phyloP scores from a whole-genome alignment of 2,329 filamentous ascomycete genomes.

The Colletotrichum sp. region DNA sequence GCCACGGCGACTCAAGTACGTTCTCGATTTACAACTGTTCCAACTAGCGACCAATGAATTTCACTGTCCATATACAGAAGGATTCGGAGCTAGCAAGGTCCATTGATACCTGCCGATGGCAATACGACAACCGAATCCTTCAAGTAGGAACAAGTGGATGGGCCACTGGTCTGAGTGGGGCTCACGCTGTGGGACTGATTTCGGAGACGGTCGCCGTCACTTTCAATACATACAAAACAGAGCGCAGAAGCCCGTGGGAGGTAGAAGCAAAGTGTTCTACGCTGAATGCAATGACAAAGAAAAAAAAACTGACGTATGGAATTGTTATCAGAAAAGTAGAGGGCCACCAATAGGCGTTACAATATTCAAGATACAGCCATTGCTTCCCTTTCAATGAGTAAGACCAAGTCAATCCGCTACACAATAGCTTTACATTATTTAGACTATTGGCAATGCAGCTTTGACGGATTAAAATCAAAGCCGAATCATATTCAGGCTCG shows the following conservation, averaged over 20 bases:
- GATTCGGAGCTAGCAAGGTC: neutral
- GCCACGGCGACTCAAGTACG: neutral
- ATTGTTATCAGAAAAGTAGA: neutral
- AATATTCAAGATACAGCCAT: neutral
- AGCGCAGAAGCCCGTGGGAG: neutral
- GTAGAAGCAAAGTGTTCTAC: neutral
- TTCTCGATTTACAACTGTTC: neutral
- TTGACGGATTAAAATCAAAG: neutral
- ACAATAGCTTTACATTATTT: no score
- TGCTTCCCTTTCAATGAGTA: neutral
- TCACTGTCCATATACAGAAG: neutral
- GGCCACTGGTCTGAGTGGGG: neutral
- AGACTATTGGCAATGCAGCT: neutral
- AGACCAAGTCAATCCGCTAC: no score
- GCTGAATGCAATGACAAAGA: neutral
- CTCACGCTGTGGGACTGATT: neutral
- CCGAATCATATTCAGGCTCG: neutral
- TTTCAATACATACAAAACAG: accelerated
- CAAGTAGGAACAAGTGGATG: neutral
- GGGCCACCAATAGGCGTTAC: neutral
- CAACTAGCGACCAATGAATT: accelerated
- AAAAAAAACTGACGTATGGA: accelerated
- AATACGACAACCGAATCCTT: neutral
- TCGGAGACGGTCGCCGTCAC: neutral
- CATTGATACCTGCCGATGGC: neutral